Conservation (phyloP, 768 basidiomycete genomes). For the Amanita polypyramis region DNA sequence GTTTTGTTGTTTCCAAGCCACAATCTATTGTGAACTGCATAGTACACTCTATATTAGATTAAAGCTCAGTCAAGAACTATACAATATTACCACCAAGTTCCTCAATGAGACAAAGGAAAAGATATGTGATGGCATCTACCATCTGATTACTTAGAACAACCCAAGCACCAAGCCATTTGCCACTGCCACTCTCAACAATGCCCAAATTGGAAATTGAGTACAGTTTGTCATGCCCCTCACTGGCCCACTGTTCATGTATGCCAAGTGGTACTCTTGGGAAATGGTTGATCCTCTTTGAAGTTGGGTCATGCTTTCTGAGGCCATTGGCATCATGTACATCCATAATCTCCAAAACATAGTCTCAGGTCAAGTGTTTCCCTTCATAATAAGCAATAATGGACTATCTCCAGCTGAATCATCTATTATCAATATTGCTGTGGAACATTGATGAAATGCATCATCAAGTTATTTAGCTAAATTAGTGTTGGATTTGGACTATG, state of each 20-base stretch:
- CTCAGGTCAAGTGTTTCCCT: no score
- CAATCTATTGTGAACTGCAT: slow-evolving; percentile 13
- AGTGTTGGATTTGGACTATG: no score
- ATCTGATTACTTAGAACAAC: slow-evolving; percentile 27
- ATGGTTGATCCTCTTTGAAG: slow-evolving; percentile 18
- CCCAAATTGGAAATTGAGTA: slow-evolving; percentile 25
- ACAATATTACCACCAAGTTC: no score
- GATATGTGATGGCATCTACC: slow-evolving; percentile 19
- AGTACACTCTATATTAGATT: slow-evolving; percentile 10
- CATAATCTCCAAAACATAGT: background rate
- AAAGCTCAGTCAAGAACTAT: no score
- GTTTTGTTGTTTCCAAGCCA: slow-evolving; percentile 9
- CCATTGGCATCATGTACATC: slow-evolving; percentile 12
- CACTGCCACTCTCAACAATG: slow-evolving; percentile 22
- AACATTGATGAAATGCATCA: no score
- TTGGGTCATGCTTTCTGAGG: slow-evolving; percentile 19
- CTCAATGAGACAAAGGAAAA: slow-evolving; percentile 21
- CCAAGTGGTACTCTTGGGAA: slow-evolving; percentile 19
- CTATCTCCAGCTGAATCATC: no score
- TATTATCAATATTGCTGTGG: no score
- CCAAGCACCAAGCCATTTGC: slow-evolving; percentile 22
- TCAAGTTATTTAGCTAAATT: no score
- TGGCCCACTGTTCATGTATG: slow-evolving; percentile 24
- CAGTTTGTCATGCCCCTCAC: slow-evolving; percentile 31
- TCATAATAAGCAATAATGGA: no score